phyloP scores from a whole-genome alignment of 1,139 yeast species.

The Hyphopichia wangnamkhiaoensis region DNA sequence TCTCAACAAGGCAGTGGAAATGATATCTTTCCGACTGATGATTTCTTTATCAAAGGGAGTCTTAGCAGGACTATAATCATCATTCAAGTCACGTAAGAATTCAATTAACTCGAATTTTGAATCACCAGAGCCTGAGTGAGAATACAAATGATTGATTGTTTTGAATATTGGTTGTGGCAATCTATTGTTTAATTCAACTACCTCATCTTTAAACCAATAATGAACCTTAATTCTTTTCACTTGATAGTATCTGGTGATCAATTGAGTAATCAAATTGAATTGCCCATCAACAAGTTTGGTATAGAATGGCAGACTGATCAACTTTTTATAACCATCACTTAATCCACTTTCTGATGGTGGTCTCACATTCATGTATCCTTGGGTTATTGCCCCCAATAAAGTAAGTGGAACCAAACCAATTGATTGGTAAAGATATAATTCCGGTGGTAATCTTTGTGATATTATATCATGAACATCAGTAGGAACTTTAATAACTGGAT shows the following conservation, averaged over 20 bases:
- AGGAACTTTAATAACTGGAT: conserved; percentile 50
- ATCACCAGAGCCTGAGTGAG: conserved; percentile 24
- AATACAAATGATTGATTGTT: conserved; percentile 34
- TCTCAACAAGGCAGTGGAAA: conserved; percentile 63
- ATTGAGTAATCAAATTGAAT: conserved; percentile 67
- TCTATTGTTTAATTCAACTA: conserved; percentile 52
- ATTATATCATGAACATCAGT: conserved; percentile 79
- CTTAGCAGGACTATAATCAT: conserved; percentile 13
- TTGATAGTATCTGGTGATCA: conserved; percentile 84
- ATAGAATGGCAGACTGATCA: conserved; percentile 49
- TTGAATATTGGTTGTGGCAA: conserved; percentile 42
- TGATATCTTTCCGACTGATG: conserved; percentile 49
- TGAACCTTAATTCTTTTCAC: conserved; percentile 62
- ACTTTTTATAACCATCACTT: conserved; percentile 56
- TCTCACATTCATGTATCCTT: conserved; percentile 63
- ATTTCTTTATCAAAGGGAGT: conserved; percentile 23
- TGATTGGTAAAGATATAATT: conserved; percentile 77
- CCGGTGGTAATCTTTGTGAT: conserved; percentile 86
- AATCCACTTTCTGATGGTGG: conserved; percentile 72
- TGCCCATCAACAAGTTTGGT: conserved; percentile 57
- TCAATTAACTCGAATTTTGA: conserved; percentile 32
- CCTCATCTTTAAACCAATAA: conserved; percentile 60
- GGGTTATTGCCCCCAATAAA: conserved; percentile 66
- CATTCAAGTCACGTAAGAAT: conserved; percentile 32
- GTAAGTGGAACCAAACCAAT: conserved; percentile 72